Evolutionary conservation across 257 asterid species (phyloP), one percentile per base, ranked within the genome.

Genomic region (Solanum etuberosum): DNA sequence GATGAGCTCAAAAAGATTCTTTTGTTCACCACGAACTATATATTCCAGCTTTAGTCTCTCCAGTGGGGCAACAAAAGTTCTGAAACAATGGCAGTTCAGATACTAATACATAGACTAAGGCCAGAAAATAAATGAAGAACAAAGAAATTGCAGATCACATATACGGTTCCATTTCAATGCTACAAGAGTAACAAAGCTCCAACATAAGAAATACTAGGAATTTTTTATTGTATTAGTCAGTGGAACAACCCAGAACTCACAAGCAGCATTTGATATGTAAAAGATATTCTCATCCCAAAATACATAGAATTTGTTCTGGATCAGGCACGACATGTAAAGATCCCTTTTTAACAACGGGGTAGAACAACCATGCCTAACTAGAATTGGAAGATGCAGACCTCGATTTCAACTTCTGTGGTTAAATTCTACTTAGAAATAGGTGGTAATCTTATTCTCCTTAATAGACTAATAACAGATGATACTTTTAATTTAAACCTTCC

Each of bases 21-120:
- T 93, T 88, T 93, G 95, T 83, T 97, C 99, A 38, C 98, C 97
- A 83, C 98, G 98, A 86, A 95, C 99, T 84, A 97, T 94, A 86
- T 97, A 97, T 89, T 97, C 99, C 90, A 97, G 93, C 94, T 97
- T 97, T 54, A 97, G 87, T 92, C 99, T 94, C 94, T 97, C 99
- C 90, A 97, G 90, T 12, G 99, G 99, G 70, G 99, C 99, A 88
- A 97, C 98, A 91, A 95, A 89, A 76, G 99, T 94, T 93, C 99
- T 97, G 97, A 88, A 73, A 89, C 86, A 91, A 86, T 74, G 85
- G 67, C 67, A 80, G 72, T 35, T 57, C 14, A 88, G 86, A 89
- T 43, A 80, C 21, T 80, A 80, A 46, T 16, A 29, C 84, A 80
- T 46, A 80, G 27, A 80, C 40, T 15, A 80, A 16, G 42, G 27